These are phyloP conservation scores for Trichoderma oligosporum DNA, from an alignment of 2,329 filamentous ascomycete species.

Conservation along the genomic window DNA sequence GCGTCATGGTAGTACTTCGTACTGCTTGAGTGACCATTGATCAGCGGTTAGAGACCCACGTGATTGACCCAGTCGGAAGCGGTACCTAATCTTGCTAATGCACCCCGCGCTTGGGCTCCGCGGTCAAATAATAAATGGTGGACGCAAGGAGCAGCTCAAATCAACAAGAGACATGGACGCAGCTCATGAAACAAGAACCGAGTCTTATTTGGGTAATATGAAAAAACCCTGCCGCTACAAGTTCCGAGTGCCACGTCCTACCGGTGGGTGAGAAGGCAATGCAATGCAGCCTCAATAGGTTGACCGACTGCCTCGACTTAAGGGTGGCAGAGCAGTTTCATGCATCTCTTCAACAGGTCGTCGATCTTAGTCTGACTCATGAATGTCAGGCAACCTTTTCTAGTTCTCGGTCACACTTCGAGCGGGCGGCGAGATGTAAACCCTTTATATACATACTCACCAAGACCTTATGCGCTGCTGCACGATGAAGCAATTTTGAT, in stretches of 20 bases:
- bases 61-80: slow-evolving; percentile 14
- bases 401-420: background rate
- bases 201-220: background rate
- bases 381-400: slow-evolving; percentile 5
- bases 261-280: background rate
- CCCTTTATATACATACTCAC: slow-evolving; percentile 11
- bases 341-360: background rate
- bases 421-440: slow-evolving; percentile 1
- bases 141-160: background rate
- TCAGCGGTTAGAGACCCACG: slow-evolving; percentile 7
- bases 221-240: background rate
- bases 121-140: slow-evolving; percentile 1
- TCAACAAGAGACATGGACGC: background rate
- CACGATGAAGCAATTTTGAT: slow-evolving; percentile 15
- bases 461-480: background rate
- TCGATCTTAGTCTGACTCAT: background rate
- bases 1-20: background rate
- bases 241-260: background rate
- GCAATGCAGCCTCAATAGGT: background rate
- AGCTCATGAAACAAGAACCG: background rate
- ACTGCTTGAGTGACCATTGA: background rate
- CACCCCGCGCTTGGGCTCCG: slow-evolving; percentile 9
- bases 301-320: background rate
- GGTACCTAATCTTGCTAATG: slow-evolving; percentile 13
- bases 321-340: background rate